Evolutionary conservation across 768 basidiomycete species (phyloP).

Genomic region (Galerina sulciceps): DNA sequence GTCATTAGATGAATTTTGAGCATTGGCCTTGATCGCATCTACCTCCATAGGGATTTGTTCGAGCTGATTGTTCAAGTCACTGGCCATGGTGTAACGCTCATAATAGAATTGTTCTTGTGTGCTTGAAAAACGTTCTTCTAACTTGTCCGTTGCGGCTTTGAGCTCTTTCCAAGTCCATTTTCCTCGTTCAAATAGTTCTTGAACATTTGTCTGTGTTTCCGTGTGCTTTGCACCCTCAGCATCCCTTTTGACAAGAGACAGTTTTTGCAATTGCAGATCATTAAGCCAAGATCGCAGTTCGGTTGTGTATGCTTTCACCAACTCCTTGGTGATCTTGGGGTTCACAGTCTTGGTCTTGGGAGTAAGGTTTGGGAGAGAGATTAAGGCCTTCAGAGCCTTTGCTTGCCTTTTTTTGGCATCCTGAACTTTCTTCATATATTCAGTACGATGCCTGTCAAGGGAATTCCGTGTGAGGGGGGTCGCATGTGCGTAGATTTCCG

Average conservation of each 20-base stretch:
- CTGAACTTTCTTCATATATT: constrained; percentile 18
- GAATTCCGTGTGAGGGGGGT: constrained; percentile 31
- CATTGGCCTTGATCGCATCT: constrained; percentile 27
- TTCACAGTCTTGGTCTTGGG: constrained; percentile 6
- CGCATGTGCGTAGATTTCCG: constrained; percentile 29
- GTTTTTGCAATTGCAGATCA: constrained; percentile 23
- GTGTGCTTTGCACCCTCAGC: not conserved
- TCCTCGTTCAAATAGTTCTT: constrained; percentile 13
- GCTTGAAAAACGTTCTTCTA: constrained; percentile 17
- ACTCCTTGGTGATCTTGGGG: constrained; percentile 22
- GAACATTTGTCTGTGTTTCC: not conserved
- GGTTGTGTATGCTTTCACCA: constrained; percentile 28
- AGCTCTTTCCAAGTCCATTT: constrained; percentile 29
- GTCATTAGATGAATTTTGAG: not conserved
- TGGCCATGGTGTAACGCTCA: constrained; percentile 42
- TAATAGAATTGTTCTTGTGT: constrained; percentile 23
- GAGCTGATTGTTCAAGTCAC: constrained; percentile 42
- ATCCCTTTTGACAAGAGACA: constrained; percentile 14
- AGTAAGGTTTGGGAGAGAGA: constrained; percentile 29
- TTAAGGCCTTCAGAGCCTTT: constrained; percentile 25
- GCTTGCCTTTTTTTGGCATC: constrained; percentile 24
- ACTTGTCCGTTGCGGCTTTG: constrained; percentile 10
- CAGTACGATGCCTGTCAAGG: constrained; percentile 23
- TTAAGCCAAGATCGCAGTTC: constrained; percentile 37
- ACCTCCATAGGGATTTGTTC: not conserved